Evolutionary conservation across 768 basidiomycete species (phyloP).

Genomic region (Lactifluus echinatus): DNA sequence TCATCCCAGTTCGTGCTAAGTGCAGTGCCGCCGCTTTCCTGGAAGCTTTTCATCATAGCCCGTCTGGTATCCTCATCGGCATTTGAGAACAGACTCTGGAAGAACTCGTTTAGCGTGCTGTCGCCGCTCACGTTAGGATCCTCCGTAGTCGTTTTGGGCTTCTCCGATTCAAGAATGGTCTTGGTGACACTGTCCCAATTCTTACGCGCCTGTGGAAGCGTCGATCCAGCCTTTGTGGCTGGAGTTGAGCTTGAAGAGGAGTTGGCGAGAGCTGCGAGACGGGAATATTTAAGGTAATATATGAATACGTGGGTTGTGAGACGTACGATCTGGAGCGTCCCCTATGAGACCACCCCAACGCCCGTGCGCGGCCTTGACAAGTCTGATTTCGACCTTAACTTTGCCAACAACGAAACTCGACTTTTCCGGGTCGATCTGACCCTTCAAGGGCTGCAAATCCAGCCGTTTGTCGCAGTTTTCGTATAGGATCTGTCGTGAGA

Average conservation of each 20-base stretch:
- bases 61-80: conserved; percentile 86
- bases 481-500: conserved; percentile 42
- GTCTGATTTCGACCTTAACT: conserved; percentile 80
- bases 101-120: conserved; percentile 75
- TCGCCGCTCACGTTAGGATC: conserved; percentile 91
- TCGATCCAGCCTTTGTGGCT: conserved; percentile 26
- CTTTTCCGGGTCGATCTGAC: conserved; percentile 59
- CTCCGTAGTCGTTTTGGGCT: conserved; percentile 58
- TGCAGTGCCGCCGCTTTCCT: conserved; percentile 91
- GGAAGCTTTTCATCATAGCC: conserved; percentile 98
- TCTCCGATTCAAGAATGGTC: conserved; percentile 56
- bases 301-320: not conserved
- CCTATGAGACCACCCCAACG: conserved; percentile 73
- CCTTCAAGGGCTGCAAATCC: conserved; percentile 70
- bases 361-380: conserved; percentile 57
- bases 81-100: conserved; percentile 84
- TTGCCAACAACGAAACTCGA: conserved; percentile 65
- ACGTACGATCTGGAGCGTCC: conserved; percentile 68
- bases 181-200: conserved; percentile 88
- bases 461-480: conserved; percentile 63
- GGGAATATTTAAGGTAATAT: not conserved
- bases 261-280: conserved; percentile 25
- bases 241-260: conserved; percentile 24
- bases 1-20: conserved; percentile 95
- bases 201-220: conserved; percentile 44